Conservation (phyloP, 1,284 basidiomycete genomes). For the Moniliophthora roreri region DNA sequence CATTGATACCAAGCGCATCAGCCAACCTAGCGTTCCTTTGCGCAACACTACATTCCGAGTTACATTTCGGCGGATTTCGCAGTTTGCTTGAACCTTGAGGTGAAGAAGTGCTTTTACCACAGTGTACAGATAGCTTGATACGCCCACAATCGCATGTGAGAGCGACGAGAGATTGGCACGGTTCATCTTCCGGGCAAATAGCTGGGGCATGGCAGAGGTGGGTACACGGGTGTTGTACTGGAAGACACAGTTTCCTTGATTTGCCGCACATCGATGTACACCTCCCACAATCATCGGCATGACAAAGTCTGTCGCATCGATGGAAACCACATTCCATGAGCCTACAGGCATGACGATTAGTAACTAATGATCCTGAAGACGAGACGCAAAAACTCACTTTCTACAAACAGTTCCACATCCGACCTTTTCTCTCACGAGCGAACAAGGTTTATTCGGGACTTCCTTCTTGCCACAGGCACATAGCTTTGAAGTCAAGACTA, state of each 20-base stretch:
- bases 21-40: constrained; percentile 86
- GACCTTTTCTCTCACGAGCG: constrained; percentile 70
- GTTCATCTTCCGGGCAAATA: constrained; percentile 74
- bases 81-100: constrained; percentile 37
- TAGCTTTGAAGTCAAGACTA: constrained; percentile 70
- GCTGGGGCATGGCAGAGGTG: constrained; percentile 84
- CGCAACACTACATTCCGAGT: constrained; percentile 76
- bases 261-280: constrained; percentile 83
- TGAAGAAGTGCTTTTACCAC: constrained; percentile 57
- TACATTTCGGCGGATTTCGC: constrained; percentile 63
- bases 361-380: constrained; percentile 1
- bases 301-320: constrained; percentile 78
- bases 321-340: constrained; percentile 84
- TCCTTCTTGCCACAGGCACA: constrained; percentile 89
- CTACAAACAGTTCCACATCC: constrained; percentile 83
- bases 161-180: constrained; percentile 67
- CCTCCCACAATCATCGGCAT: constrained; percentile 74
- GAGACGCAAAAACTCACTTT: constrained; percentile 42
- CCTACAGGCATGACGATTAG: constrained; percentile 29
- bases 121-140: constrained; percentile 68
- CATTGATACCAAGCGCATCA: constrained; percentile 82
- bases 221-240: constrained; percentile 70
- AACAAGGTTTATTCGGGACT: constrained; percentile 73
- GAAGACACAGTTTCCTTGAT: constrained; percentile 73
- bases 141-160: constrained; percentile 82